These are phyloP conservation scores for Claviceps maximensis DNA, from an alignment of 2,329 filamentous ascomycete species.

Conservation along the genomic window DNA sequence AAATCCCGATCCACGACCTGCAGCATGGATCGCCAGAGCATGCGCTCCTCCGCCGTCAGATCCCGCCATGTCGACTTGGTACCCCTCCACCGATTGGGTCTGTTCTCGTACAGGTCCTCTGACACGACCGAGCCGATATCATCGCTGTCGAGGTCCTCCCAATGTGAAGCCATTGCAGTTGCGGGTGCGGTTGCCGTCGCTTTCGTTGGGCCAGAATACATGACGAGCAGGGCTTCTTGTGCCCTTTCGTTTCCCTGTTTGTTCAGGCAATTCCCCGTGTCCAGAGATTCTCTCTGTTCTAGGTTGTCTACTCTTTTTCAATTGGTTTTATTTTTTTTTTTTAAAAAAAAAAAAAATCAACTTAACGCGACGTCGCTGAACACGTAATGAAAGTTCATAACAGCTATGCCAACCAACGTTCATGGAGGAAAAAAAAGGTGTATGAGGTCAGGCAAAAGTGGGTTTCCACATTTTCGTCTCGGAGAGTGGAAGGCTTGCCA, in stretches of 20 bases:
- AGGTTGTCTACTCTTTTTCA: neutral
- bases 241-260: neutral
- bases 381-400: neutral
- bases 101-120: conserved; percentile 31
- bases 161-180: conserved; percentile 11
- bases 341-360: too few relatives aligned
- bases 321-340: neutral
- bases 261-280: too few relatives aligned
- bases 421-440: neutral
- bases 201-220: neutral
- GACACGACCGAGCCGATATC: conserved; percentile 34
- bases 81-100: conserved; percentile 65
- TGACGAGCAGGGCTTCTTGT: neutral
- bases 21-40: conserved; percentile 49
- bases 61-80: conserved; percentile 51
- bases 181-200: neutral
- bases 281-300: too few relatives aligned
- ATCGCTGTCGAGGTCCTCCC: conserved; percentile 31
- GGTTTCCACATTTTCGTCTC: neutral
- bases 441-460: neutral
- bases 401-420: neutral
- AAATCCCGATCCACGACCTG: conserved; percentile 53
- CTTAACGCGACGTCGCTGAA: neutral
- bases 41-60: conserved; percentile 48
- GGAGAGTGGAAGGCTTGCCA: neutral